phyloP scores from a whole-genome alignment of 768 basidiomycete species.

The Trametes coccinea region DNA sequence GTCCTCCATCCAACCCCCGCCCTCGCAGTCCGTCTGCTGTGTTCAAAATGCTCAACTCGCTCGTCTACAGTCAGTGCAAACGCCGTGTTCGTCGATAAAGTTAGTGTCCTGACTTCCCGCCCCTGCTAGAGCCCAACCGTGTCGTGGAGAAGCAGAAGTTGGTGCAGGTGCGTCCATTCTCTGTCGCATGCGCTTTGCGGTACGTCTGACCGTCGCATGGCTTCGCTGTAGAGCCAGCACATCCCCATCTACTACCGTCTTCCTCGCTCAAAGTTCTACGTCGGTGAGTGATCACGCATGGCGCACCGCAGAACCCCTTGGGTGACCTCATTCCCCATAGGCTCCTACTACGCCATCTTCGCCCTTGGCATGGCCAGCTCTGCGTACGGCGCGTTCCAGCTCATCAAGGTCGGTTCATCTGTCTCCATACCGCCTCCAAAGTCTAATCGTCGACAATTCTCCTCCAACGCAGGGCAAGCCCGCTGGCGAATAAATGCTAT shows the following conservation, averaged over 20 bases:
- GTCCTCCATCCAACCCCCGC: background rate
- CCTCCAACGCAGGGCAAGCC: slow-evolving; percentile 28
- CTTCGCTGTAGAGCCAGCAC: slow-evolving; percentile 39
- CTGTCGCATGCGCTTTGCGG: background rate
- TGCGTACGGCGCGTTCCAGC: slow-evolving; percentile 47
- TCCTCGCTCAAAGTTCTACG: slow-evolving; percentile 62
- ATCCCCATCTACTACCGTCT: slow-evolving; percentile 58
- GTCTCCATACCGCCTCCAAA: background rate
- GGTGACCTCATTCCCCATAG: slow-evolving; percentile 35
- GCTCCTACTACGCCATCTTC: slow-evolving; percentile 55
- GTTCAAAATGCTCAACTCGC: slow-evolving; percentile 55
- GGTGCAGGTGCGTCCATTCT: slow-evolving; percentile 60
- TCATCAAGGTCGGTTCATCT: slow-evolving; percentile 39
- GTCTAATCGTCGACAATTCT: background rate
- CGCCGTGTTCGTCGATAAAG: background rate
- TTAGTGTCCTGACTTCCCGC: slow-evolving; percentile 7
- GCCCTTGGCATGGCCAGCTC: slow-evolving; percentile 55
- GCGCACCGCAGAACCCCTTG: background rate
- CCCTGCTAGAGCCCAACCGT: slow-evolving; percentile 57
- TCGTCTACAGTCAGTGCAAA: slow-evolving; percentile 61
- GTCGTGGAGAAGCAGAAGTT: slow-evolving; percentile 64
- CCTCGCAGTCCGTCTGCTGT: slow-evolving; percentile 40
- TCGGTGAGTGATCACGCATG: slow-evolving; percentile 48
- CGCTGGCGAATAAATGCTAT: slow-evolving; percentile 23
- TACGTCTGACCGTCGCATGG: background rate